Base-by-base conservation (phyloP, 139 green algal genomes). In the Klebsormidium nitens region DNA sequence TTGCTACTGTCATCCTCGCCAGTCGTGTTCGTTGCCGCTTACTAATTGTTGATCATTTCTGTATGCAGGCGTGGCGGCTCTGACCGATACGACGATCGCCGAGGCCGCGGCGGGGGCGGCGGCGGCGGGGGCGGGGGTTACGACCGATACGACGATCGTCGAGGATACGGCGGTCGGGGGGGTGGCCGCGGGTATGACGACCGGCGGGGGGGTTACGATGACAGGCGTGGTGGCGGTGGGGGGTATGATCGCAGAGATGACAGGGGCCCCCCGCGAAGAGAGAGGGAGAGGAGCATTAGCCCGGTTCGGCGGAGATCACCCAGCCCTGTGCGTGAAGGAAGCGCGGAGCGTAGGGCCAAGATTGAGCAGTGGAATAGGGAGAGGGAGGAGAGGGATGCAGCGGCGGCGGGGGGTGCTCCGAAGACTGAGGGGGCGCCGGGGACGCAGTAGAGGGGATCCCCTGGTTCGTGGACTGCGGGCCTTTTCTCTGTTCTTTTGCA, bases 301-400 rank as follows among this genome's bases (percentile, higher is more conserved):
- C 70, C 61, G 11, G 66, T 48, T 32, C 72, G 66, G 58, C 55
- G 66, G 17, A 26, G 66, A n/a, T 52, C 65, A 35, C 28, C 3
- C n/a, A 31, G 66, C n/a, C 4, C 26, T 38, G 63, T 55, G 31
- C 40, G 70, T 8, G 72, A 76, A 34, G 66, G 66, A 17, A 80
- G 72, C 29, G 72, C 65, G 17, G 72, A 80, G 39, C 31, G 72
- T 19, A 29, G 72, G 5, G 66, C 65, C 3, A 77, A 77, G 42
- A 80, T 80, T 37, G 66, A 80, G 68, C 66, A 72, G 49, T 80
- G 72, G 72, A 80, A 80, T 42, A 60, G 72, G 5, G 72, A 76
- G 50, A 36, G 72, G 32, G 72, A 80, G 36, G 66, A 77, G 63
- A 29, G 61, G 1, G 70, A n/a, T n/a, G n/a, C n/a, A n/a, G n/a